A percentile compares a stretch with the other conserved stretches of the same genome.
Conservation (phyloP, 768 basidiomycete species). For the Krasilnikovozyma curviuscula region DNA sequence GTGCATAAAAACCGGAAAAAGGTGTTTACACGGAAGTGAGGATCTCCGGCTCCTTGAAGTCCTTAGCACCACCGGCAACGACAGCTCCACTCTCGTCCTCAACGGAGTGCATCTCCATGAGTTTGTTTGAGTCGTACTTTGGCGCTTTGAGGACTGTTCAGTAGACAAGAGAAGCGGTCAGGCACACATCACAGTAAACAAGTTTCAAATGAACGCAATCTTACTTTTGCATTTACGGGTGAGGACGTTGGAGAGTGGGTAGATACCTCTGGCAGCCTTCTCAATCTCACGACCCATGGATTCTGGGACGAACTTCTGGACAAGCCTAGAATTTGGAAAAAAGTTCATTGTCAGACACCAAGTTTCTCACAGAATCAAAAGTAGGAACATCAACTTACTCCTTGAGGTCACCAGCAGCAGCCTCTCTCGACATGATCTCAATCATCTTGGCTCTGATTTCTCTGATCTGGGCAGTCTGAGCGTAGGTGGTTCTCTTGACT, state of each 20-base stretch:
- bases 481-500: conserved; percentile 98
- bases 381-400: conserved; percentile 31
- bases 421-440: conserved; percentile 59
- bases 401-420: conserved; percentile 87
- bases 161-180: neutral
- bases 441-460: conserved; percentile 99
- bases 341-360: neutral
- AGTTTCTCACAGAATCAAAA: neutral
- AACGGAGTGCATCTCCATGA: conserved; percentile 87
- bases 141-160: conserved; percentile 63
- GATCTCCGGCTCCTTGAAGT: conserved; percentile 90
- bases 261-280: conserved; percentile 89
- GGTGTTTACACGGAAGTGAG: conserved; percentile 61
- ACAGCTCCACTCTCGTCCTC: conserved; percentile 49
- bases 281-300: conserved; percentile 98
- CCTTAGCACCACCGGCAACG: conserved; percentile 1
- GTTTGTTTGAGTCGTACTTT: conserved; percentile 85
- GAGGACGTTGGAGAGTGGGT: conserved; percentile 97
- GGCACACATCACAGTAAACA: neutral
- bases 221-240: conserved; percentile 90
- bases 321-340: conserved; percentile 30
- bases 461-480: conserved; percentile 78
- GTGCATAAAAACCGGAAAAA: neutral
- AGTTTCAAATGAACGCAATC: neutral
- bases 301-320: conserved; percentile 97